Base-by-base conservation (phyloP, 1,284 basidiomycete species). In the Farysia itapuensis region DNA sequence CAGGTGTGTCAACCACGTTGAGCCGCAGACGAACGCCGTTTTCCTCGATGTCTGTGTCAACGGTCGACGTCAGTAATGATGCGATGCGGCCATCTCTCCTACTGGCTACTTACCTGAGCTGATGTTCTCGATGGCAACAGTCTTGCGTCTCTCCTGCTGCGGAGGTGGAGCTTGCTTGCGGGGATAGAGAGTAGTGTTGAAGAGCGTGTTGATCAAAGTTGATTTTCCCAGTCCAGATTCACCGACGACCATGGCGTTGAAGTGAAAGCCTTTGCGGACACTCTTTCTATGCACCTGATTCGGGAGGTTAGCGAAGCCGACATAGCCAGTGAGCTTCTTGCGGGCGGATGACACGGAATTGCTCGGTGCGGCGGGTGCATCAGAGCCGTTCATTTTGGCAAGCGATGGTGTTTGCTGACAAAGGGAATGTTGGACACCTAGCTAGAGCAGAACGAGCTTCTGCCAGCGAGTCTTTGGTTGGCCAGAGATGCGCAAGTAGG, bases 141-240 rank as follows among this genome's bases (percentile, higher is more conserved):
- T 72, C 53, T 72, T 70, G 22, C 67, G 63, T 53, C 67, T 47
- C 54, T 74, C 73, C 34, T 60, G 59, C 28, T 67, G 54, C 23
- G 66, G 64, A 19, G 64, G 60, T 3, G 67, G 71, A 21, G 72
- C 71, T 46, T 75, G 64, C 41, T 73, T 73, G 54, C 69, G 64
- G 15, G 71, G 70, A 43, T 74, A 73, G 29, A 75, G 61, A 19
- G 67, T 68, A n/a, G 67, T 74, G 65, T 75, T 75, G 64, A 75
- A 75, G 29, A 75, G 61, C 9, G 73, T 75, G 67, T 75, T 75
- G 65, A 75, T 70, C 36, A 75, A 52, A 11, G 73, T 75, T 30
- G 71, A 74, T 61, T 75, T 75, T 40, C 73, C 73, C n/a, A 75
- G 65, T 47, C 73, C 73, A 15, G 71, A 72, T 46, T 75, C 72